Percentiles rank a stretch among this genome's conserved stretches.
Conservation (phyloP, 257 asterid genomes). For the Solanum bukasovii region DNA sequence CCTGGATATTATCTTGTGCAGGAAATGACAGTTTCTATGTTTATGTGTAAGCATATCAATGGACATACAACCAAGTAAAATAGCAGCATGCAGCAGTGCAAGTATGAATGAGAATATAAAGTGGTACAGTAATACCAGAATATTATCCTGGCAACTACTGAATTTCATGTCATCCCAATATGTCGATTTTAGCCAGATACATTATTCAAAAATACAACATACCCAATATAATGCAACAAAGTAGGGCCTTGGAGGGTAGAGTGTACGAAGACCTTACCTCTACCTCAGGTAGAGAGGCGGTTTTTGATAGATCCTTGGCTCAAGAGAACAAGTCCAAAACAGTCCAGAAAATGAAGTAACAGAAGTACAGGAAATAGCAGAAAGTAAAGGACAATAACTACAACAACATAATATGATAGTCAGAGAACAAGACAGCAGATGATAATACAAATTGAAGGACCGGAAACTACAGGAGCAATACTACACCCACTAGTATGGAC, state of each 20-base stretch:
- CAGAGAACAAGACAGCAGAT: not conserved
- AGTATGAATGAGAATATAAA: not conserved
- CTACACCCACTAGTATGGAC: not conserved
- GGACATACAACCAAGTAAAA: not conserved
- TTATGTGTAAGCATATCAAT: not conserved
- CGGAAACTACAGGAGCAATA: not conserved
- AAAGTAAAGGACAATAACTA: not conserved
- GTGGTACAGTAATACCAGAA: not conserved
- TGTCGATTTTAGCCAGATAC: not conserved
- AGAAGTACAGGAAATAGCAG: not conserved
- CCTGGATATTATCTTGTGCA: not conserved
- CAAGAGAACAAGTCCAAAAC: not conserved
- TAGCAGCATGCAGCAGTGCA: not conserved
- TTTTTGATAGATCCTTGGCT: not conserved
- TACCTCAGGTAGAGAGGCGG: not conserved
- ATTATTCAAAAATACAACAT: not conserved
- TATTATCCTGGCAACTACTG: not conserved
- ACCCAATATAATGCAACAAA: not conserved
- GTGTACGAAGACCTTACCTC: not conserved
- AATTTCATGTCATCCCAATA: not conserved
- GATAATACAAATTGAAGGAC: not conserved
- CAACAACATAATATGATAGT: not conserved
- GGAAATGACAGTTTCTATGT: not conserved
- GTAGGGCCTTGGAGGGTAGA: not conserved
- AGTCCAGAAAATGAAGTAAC: not conserved